These are phyloP conservation scores for Phialocephala sp. DNA, from an alignment of 2,329 filamentous ascomycete species.

Conservation along the genomic window DNA sequence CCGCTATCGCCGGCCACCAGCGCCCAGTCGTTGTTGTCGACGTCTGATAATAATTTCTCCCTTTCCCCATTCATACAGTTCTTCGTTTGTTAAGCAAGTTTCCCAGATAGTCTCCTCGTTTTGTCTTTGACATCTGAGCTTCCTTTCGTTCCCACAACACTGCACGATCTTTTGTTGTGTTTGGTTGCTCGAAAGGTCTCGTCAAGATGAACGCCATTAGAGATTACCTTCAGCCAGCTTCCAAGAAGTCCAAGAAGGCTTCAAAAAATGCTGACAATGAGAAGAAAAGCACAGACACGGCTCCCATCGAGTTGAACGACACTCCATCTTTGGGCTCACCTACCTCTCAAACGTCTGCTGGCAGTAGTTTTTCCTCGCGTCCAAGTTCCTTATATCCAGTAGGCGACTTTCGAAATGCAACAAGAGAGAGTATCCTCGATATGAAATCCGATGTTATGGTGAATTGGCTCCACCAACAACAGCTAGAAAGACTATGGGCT, in stretches of 20 bases:
- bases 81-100: not conserved
- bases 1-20: not conserved
- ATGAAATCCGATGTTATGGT: conserved; percentile 67
- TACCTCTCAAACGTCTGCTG: conserved; percentile 10
- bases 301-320: conserved; percentile 31
- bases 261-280: conserved; percentile 15
- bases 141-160: not conserved
- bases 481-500: conserved; percentile 61
- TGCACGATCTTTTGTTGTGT: conserved; percentile 4
- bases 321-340: conserved; percentile 25
- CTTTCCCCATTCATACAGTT: not conserved
- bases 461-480: conserved; percentile 66
- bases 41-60: not conserved
- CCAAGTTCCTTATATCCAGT: conserved; percentile 14
- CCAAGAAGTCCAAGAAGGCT: conserved; percentile 25
- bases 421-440: conserved; percentile 53
- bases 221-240: conserved; percentile 43
- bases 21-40: not conserved
- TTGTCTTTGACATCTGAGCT: not conserved
- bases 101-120: not conserved
- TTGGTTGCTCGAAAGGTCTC: conserved; percentile 1
- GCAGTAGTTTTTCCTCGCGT: conserved; percentile 7
- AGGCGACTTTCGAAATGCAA: conserved; percentile 49
- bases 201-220: conserved; percentile 43
- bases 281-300: conserved; percentile 27